Percentiles rank a stretch among this genome's conserved stretches.
These are phyloP conservation scores for Diaporthe sp. DNA, from an alignment of 2,329 filamentous ascomycete species.

Conservation along the genomic window DNA sequence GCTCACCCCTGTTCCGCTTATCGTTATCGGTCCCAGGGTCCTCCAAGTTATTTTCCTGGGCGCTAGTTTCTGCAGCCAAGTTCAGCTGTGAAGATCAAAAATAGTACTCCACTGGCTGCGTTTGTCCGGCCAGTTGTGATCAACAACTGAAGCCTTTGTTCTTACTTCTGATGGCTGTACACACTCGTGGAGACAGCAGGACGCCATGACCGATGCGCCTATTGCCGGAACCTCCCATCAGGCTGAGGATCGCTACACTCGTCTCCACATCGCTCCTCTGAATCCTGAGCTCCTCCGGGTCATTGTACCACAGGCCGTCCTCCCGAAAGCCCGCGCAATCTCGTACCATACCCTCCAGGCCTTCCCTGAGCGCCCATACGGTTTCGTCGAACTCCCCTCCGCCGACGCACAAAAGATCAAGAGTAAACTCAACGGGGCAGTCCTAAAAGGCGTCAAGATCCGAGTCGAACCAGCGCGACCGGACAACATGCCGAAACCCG, in stretches of 20 bases:
- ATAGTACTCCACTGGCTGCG: background rate
- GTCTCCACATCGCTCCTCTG: conserved; percentile 91
- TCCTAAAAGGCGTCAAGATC: conserved; percentile 87
- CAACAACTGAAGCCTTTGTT: background rate
- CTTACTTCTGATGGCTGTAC: background rate
- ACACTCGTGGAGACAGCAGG: background rate
- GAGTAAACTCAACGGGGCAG: conserved; percentile 89
- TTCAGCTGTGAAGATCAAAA: conserved; percentile 14
- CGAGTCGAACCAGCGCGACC: conserved; percentile 85
- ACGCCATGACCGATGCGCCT: conserved; percentile 34
- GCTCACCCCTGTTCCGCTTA: conserved; percentile 11
- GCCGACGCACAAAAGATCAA: conserved; percentile 91
- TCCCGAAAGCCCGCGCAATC: conserved; percentile 78
- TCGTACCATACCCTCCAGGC: conserved; percentile 91
- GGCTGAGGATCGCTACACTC: conserved; percentile 53
- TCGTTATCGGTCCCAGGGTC: conserved; percentile 26
- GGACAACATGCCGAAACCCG: conserved; percentile 61
- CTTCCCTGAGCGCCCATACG: conserved; percentile 91
- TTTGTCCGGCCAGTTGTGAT: background rate
- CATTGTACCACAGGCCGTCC: conserved; percentile 77
- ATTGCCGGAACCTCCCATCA: background rate
- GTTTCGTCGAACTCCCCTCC: conserved; percentile 85
- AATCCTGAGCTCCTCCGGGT: conserved; percentile 79
- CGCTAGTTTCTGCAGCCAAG: conserved; percentile 34
- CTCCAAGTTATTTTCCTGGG: conserved; percentile 19